Evolutionary conservation across 345 rosid species (phyloP).

Genomic region (Anacardium occidentale): DNA sequence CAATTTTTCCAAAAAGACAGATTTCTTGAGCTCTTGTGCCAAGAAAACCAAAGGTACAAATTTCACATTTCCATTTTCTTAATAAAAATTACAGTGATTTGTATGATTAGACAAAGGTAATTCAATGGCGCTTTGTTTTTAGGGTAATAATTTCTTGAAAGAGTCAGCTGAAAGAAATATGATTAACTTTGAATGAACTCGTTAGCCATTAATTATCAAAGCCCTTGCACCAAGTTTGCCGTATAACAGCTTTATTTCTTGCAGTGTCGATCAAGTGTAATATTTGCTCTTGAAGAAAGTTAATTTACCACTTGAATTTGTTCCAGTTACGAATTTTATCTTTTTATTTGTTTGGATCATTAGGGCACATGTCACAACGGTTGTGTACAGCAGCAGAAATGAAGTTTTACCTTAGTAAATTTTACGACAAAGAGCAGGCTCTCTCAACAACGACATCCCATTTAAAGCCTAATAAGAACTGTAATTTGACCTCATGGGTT

Average conservation of each 20-base stretch:
- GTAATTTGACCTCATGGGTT: constrained; percentile 83
- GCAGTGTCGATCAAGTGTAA: too few relatives aligned
- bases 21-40: constrained; percentile 62
- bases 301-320: not conserved
- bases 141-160: not conserved
- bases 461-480: constrained; percentile 82
- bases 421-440: constrained; percentile 31
- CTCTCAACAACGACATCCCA: constrained; percentile 35
- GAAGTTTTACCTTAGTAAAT: constrained; percentile 67
- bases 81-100: not conserved
- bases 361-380: constrained; percentile 71
- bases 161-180: not conserved
- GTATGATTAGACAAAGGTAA: not conserved
- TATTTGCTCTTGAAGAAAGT: too few relatives aligned
- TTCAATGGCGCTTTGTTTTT: not conserved
- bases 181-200: too few relatives aligned
- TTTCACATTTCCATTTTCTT: not conserved
- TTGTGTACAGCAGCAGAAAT: constrained; percentile 90
- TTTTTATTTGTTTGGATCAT: constrained; percentile 19
- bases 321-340: not conserved
- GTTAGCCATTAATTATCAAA: too few relatives aligned
- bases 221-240: too few relatives aligned
- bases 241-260: too few relatives aligned
- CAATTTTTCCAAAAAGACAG: constrained; percentile 64
- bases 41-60: constrained; percentile 54